Evolutionary conservation across 2,329 filamentous ascomycete species (phyloP).

Genomic region (Sphaerulina populicola): DNA sequence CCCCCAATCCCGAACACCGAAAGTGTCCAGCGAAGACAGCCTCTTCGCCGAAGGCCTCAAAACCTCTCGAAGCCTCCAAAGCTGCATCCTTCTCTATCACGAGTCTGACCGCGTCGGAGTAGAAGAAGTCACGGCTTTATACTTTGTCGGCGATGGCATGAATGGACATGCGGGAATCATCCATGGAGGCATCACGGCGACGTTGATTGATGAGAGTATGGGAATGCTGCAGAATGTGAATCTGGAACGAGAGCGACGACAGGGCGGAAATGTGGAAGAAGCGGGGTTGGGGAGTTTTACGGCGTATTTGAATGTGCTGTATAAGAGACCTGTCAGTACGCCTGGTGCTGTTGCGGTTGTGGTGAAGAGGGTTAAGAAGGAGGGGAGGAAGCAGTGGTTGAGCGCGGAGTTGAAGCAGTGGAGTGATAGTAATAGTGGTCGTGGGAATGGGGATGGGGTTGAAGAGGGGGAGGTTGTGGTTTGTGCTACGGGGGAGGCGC

Average conservation of each 20-base stretch:
- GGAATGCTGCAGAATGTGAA: constrained; percentile 45
- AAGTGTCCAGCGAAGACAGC: constrained; percentile 42
- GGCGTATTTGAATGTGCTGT: constrained; percentile 50
- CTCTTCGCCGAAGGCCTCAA: constrained; percentile 49
- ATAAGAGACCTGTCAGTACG: constrained; percentile 46
- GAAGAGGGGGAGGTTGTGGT: constrained; percentile 43
- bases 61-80: constrained; percentile 43
- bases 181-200: constrained; percentile 52
- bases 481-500: constrained; percentile 46
- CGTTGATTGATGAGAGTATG: constrained; percentile 52
- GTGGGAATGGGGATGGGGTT: constrained; percentile 21
- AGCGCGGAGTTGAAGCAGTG: constrained; percentile 39
- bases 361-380: constrained; percentile 36
- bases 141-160: constrained; percentile 45
- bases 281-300: constrained; percentile 37
- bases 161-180: constrained; percentile 47
- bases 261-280: constrained; percentile 11
- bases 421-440: constrained; percentile 8
- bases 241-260: constrained; percentile 19
- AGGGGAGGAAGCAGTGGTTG: constrained; percentile 49
- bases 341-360: constrained; percentile 44
- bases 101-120: constrained; percentile 29
- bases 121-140: constrained; percentile 34
- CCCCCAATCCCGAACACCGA: constrained; percentile 35
- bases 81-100: constrained; percentile 40